Evolutionary conservation across 225 moss, liverwort and hornwort species (phyloP).

Genomic region (Thuidium tamariscinum): DNA sequence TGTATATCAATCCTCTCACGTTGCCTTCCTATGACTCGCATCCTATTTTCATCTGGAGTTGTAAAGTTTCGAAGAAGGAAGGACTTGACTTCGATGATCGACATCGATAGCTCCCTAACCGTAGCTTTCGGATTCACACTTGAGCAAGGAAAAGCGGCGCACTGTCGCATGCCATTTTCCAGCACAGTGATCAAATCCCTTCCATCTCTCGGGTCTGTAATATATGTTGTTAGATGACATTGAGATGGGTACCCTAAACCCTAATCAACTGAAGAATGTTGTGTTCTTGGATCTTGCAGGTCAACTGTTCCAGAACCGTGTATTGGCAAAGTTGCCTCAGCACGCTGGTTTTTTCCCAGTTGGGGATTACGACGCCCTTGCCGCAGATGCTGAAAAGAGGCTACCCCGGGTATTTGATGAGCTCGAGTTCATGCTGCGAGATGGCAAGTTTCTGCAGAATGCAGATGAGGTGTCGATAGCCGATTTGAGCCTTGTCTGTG

Average conservation of each 20-base stretch:
- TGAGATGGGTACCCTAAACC: not conserved
- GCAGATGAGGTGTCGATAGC: constrained; percentile 18
- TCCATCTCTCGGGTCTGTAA: not conserved
- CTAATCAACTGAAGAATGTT: not conserved
- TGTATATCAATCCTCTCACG: not conserved
- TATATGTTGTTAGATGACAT: not conserved
- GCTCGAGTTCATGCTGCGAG: constrained; percentile 10
- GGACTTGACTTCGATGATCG: too few relatives aligned
- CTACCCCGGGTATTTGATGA: constrained; percentile 1
- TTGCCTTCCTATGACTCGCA: not conserved
- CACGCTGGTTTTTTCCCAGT: not conserved
- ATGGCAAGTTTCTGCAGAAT: constrained; percentile 11
- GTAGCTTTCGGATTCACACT: not conserved
- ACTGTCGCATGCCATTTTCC: not conserved
- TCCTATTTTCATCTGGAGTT: not conserved
- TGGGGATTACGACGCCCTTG: not conserved
- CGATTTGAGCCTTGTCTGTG: constrained; percentile 17
- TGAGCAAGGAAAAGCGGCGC: not conserved
- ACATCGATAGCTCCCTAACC: not conserved
- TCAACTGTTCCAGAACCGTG: not conserved
- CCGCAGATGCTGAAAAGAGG: not conserved
- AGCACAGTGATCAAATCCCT: not conserved
- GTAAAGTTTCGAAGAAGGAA: not conserved
- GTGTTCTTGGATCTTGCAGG: not conserved
- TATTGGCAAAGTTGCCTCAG: not conserved